Evolutionary conservation across 2,329 filamentous ascomycete species (phyloP).

Genomic region (Fusarium anthophilum): DNA sequence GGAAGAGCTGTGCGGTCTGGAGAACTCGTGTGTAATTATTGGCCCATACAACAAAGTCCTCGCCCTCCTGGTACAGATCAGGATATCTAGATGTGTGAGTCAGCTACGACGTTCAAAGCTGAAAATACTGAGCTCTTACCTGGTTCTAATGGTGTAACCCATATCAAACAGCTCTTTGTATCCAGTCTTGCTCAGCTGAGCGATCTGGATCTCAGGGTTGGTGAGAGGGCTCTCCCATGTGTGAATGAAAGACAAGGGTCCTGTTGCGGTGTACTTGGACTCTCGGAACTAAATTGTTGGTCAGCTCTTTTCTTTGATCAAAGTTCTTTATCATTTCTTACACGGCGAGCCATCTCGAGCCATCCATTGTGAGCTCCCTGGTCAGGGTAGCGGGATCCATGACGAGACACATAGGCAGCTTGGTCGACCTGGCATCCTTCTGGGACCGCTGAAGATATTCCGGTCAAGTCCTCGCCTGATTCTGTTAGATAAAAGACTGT

Average conservation of each 20-base stretch:
- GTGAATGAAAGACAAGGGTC: slow-evolving; percentile 64
- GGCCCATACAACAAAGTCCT: slow-evolving; percentile 68
- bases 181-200: slow-evolving; percentile 68
- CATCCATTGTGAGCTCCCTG: slow-evolving; percentile 66
- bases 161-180: slow-evolving; percentile 69
- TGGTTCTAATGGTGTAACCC: slow-evolving; percentile 61
- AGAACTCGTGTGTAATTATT: slow-evolving; percentile 73
- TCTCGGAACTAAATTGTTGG: slow-evolving; percentile 57
- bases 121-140: slow-evolving; percentile 29
- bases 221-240: slow-evolving; percentile 67
- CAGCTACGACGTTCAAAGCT: not conserved
- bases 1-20: slow-evolving; percentile 69
- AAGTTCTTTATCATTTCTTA: slow-evolving; percentile 29
- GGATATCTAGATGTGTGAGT: slow-evolving; percentile 50
- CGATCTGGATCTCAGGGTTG: slow-evolving; percentile 64
- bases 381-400: slow-evolving; percentile 72
- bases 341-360: slow-evolving; percentile 57
- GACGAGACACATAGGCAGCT: slow-evolving; percentile 67
- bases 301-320: not conserved
- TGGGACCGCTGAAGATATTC: slow-evolving; percentile 63
- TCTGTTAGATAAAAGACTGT: not conserved
- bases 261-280: slow-evolving; percentile 62
- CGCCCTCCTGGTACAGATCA: slow-evolving; percentile 59
- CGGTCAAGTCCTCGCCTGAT: slow-evolving; percentile 62
- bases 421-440: slow-evolving; percentile 67